These are phyloP conservation scores for Suillus subluteus DNA, from an alignment of 768 basidiomycete genomes.

Conservation along the genomic window DNA sequence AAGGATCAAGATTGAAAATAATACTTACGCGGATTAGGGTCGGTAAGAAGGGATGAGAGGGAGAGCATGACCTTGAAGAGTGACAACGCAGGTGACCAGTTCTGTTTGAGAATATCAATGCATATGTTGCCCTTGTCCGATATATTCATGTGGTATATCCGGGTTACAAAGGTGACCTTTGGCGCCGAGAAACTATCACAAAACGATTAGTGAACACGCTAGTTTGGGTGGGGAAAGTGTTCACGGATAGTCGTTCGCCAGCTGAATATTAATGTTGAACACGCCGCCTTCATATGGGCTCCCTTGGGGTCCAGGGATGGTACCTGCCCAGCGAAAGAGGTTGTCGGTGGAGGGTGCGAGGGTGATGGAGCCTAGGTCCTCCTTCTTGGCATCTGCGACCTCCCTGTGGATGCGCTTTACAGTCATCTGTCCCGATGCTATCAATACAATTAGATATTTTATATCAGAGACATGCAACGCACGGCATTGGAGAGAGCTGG, in stretches of 20 bases:
- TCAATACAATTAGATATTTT: background rate
- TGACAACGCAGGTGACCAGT: conserved; percentile 94
- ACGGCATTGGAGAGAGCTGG: conserved; percentile 28
- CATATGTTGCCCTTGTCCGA: conserved; percentile 79
- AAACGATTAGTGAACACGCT: conserved; percentile 13
- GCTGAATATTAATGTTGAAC: conserved; percentile 66
- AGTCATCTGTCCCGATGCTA: conserved; percentile 49
- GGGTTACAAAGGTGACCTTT: conserved; percentile 72
- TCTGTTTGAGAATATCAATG: conserved; percentile 90
- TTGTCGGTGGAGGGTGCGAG: conserved; percentile 68
- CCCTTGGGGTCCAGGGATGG: conserved; percentile 81
- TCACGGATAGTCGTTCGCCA: conserved; percentile 81
- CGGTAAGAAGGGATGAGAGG: conserved; percentile 88
- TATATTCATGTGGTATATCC: conserved; percentile 91
- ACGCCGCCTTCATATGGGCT: conserved; percentile 82
- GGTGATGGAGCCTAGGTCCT: conserved; percentile 76
- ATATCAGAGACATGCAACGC: conserved; percentile 9
- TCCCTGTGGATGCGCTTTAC: conserved; percentile 85
- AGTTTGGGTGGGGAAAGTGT: conserved; percentile 26
- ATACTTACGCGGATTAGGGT: conserved; percentile 87
- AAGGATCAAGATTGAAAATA: conserved; percentile 1
- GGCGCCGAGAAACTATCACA: conserved; percentile 74
- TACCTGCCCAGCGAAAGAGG: conserved; percentile 74
- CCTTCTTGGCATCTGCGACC: conserved; percentile 78
- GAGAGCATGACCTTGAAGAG: conserved; percentile 95